These are phyloP conservation scores for Phycomyces blakesleeanus DNA, from an alignment of 192 early-diverging fungal species.

Conservation along the genomic window DNA sequence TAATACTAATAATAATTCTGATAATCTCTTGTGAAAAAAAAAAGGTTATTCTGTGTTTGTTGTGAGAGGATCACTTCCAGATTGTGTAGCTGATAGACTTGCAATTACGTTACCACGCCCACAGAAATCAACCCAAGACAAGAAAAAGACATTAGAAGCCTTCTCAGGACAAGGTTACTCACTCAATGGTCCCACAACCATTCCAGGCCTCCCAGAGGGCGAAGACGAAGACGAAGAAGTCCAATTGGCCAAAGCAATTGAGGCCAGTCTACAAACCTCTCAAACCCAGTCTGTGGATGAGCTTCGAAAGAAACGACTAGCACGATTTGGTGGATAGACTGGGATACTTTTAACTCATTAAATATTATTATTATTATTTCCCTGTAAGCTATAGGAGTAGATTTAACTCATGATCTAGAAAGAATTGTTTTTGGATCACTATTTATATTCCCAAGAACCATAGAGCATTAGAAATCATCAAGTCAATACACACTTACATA, in stretches of 20 bases:
- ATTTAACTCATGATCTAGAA: too few species aligned
- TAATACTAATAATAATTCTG: too few species aligned
- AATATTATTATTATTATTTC: too few species aligned
- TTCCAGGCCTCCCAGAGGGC: background rate
- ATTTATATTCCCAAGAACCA: too few species aligned
- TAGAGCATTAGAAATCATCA: too few species aligned
- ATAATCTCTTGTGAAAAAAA: too few species aligned
- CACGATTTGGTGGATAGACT: conserved; percentile 23
- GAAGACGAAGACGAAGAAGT: conserved; percentile 9
- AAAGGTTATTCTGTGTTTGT: conserved; percentile 32
- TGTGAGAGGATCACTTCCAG: conserved; percentile 13
- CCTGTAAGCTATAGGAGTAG: too few species aligned
- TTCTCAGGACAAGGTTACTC: conserved; percentile 21
- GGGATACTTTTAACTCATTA: too few species aligned
- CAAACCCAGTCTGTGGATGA: conserved; percentile 17
- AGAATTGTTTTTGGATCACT: too few species aligned
- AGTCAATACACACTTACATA: too few species aligned
- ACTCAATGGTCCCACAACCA: background rate
- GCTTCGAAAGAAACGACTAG: conserved; percentile 26
- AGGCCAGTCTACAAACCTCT: conserved; percentile 17
- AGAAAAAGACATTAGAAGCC: background rate
- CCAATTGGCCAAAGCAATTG: conserved; percentile 17
- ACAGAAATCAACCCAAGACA: background rate
- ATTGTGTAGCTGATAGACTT: conserved; percentile 12
- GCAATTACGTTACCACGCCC: conserved; percentile 16